Base-by-base conservation (phyloP, 2,329 filamentous ascomycete genomes). In the Microdochium paspali region DNA sequence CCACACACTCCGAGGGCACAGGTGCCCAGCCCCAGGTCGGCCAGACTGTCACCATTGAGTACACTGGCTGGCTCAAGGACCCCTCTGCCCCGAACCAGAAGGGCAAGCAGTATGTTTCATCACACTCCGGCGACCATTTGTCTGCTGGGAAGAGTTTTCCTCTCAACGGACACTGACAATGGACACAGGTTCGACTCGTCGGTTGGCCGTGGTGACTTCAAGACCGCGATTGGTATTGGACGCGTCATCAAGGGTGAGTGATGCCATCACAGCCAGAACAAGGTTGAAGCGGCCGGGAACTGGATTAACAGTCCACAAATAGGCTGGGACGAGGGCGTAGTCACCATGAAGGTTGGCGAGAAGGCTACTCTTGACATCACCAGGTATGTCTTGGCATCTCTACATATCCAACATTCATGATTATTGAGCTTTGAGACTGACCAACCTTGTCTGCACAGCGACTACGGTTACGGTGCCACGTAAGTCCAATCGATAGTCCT, bases 251-350 rank as follows among this genome's bases (percentile, higher is more conserved):
- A 79, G 73, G 91, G 90, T 93, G 76, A 53, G 68, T 57, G 31
- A 47, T 26, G 21, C 24, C 46, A 35, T 32, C 21, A 31, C 32
- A 45, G 21, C 6, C 25, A n/a, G 44, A 25, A 35, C 43, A 26
- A 45, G 31, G 24, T 32, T 26, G 26, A 47, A 39, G 30, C n/a
- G n/a, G n/a, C n/a, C n/a, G 28, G 24, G 31, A 46, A 28, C 42
- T 44, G 12, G 25, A 49, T 13, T 55, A 46, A 55, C 40, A 10
- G 10, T 40, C 48, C 25, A 46, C 32, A 23, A 45, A 44, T 55
- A 90, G 87, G 81, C 57, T 94, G 80, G 89, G 90, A 89, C 61
- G 83, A 95, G 69, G 90, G 85, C 55, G 90, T 97, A 46, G 70
- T 73, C 45, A 73, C 80, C 62, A 96, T 98, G 91, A 84, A 84